Evolutionary conservation across 371 early-diverging fungal species (phyloP).

Genomic region (Mucor sp.): DNA sequence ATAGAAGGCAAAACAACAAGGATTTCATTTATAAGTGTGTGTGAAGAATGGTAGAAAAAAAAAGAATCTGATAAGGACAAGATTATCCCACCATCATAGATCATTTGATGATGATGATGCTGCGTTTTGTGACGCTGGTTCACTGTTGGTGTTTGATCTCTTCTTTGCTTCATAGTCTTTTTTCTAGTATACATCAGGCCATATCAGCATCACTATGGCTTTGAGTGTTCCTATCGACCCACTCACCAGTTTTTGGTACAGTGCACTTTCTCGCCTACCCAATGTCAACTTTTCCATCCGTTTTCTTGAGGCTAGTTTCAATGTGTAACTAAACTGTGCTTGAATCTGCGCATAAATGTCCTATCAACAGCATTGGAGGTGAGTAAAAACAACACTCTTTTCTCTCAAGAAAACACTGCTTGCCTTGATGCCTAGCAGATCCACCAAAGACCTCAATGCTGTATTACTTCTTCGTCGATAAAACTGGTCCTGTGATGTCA

Average conservation of each 20-base stretch:
- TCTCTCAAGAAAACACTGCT: background rate
- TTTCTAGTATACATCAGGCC: slow-evolving; percentile 13
- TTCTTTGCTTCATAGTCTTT: slow-evolving; percentile 26
- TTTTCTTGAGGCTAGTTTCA: slow-evolving; percentile 50
- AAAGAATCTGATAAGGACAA: background rate
- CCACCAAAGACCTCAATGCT: slow-evolving; percentile 52
- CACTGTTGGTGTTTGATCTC: background rate
- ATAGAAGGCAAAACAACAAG: background rate
- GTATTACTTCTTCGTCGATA: slow-evolving; percentile 54
- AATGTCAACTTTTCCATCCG: slow-evolving; percentile 46
- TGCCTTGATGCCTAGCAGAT: slow-evolving; percentile 54
- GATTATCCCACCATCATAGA: background rate
- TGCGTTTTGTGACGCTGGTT: background rate
- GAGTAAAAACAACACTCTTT: background rate
- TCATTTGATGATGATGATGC: background rate
- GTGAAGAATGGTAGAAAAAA: background rate
- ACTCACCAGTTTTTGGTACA: slow-evolving; percentile 39
- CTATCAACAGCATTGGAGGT: slow-evolving; percentile 12
- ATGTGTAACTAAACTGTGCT: slow-evolving; percentile 54
- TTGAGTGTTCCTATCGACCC: background rate
- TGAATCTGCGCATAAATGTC: slow-evolving; percentile 58
- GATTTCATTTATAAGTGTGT: background rate
- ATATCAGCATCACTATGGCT: background rate
- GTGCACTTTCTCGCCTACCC: slow-evolving; percentile 40
- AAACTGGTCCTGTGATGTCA: slow-evolving; percentile 51